phyloP scores from a whole-genome alignment of 2,329 filamentous ascomycete species.

The Sporothrix variecibatus region DNA sequence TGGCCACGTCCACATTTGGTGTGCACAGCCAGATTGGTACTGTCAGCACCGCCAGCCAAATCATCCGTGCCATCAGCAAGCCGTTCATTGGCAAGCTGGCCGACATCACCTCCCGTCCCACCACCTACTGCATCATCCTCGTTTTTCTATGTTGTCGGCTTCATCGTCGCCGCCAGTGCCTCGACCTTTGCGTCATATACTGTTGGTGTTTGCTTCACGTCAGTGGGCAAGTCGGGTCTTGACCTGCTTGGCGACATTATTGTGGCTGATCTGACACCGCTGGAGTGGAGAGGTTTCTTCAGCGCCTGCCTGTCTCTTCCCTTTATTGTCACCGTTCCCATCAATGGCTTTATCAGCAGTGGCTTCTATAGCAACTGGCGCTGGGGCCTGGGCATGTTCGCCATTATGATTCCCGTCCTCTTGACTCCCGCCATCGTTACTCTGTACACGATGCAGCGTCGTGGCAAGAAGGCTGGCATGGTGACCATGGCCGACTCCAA shows the following conservation, averaged over 20 bases:
- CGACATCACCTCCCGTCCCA: constrained; percentile 43
- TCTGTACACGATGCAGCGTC: constrained; percentile 49
- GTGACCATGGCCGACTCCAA: constrained; percentile 41
- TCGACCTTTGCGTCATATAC: constrained; percentile 40
- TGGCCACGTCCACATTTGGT: constrained; percentile 41
- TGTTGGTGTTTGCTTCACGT: constrained; percentile 42
- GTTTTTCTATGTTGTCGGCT: constrained; percentile 42
- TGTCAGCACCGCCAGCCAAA: constrained; percentile 40
- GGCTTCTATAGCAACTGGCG: constrained; percentile 50
- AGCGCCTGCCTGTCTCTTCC: constrained; percentile 35
- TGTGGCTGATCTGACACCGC: constrained; percentile 41
- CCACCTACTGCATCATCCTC: constrained; percentile 44
- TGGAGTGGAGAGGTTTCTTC: constrained; percentile 44
- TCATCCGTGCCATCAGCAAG: constrained; percentile 44
- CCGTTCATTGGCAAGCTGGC: constrained; percentile 44
- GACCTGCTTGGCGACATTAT: constrained; percentile 43
- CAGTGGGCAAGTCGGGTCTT: constrained; percentile 43
- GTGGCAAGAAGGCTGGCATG: constrained; percentile 47
- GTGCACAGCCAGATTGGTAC: constrained; percentile 39
- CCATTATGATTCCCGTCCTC: constrained; percentile 56
- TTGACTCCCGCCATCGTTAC: constrained; percentile 56
- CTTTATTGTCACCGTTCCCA: constrained; percentile 42
- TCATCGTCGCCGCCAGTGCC: constrained; percentile 41
- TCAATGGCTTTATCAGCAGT: constrained; percentile 47
- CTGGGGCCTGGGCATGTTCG: constrained; percentile 65